phyloP scores from a whole-genome alignment of 306 rosid species.

The Fragaria ananassa region DNA sequence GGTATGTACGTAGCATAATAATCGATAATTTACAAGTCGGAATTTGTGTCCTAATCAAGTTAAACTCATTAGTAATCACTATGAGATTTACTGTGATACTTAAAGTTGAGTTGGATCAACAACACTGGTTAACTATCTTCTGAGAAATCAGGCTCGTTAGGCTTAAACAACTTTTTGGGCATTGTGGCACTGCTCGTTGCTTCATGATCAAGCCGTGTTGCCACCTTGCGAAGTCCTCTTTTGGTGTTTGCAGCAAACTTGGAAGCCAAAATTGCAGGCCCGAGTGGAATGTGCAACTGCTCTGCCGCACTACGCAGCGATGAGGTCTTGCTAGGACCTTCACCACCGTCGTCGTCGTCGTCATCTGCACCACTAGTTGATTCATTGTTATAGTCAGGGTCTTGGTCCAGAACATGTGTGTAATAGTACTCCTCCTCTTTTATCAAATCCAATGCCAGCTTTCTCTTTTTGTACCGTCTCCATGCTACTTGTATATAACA shows the following conservation, averaged over 20 bases:
- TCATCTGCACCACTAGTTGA: neutral
- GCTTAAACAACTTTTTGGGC: constrained; percentile 86
- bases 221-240: constrained; percentile 43
- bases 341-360: constrained; percentile 14
- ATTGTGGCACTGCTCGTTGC: constrained; percentile 52
- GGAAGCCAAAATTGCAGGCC: constrained; percentile 67
- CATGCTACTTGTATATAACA: constrained; percentile 78
- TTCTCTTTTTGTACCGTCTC: constrained; percentile 59
- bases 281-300: constrained; percentile 37
- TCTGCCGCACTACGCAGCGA: neutral
- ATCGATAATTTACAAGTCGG: neutral
- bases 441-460: constrained; percentile 54
- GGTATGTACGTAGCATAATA: neutral
- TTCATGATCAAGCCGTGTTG: constrained; percentile 36
- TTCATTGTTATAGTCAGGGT: constrained; percentile 7
- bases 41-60: neutral
- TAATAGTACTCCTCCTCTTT: constrained; percentile 50
- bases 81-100: neutral
- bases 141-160: constrained; percentile 81
- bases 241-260: constrained; percentile 68
- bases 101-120: neutral
- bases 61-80: neutral
- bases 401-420: constrained; percentile 29
- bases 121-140: constrained; percentile 16
- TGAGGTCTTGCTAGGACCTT: constrained; percentile 12